Base-by-base conservation (phyloP, 2,329 filamentous ascomycete species). In the Geosmithia flava region DNA sequence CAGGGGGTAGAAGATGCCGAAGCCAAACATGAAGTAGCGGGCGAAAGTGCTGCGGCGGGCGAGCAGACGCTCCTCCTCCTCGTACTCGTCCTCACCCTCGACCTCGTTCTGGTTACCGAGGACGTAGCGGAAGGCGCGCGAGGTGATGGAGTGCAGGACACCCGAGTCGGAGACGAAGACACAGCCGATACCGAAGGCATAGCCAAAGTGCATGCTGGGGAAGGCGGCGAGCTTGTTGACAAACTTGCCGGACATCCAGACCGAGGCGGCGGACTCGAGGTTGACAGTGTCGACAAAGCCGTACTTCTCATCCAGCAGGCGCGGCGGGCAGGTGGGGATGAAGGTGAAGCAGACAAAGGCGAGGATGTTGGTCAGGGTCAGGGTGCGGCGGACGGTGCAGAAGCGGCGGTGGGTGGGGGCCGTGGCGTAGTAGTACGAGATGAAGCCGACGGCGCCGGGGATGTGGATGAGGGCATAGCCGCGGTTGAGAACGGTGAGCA, bases 391-490 rank as follows among this genome's bases (percentile, higher is more conserved):
- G 33, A 70, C 68, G 13, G 65, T 60, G 52, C 75, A 70, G 59
- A 76, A 79, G 17, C 71, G 65, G 55, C 74, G 74, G 46, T 71
- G 69, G 3, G 76, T 79, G 30, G 76, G 81, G 42, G 79, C 83
- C 58, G 80, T 75, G 63, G 81, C 81, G 63, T 78, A 85, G 5
- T 85, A 70, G 61, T 78, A 75, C 40, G 68, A 62, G 8, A 66
- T 59, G 55, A 84, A 86, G 30, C 81, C 70, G 51, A 85, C 84
- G 2, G 80, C 84, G 19, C 80, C 81, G 1, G 81, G 82, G 52
- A 85, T 85, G 62, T 85, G 82, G 55, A 86, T 83, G 61, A 84
- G 84, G 8, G 80, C 83, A 63, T 85, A 85, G 20, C 75, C 74
- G 57, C 80, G 74, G 62, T 85, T 85, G 50, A 78, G 82, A 71